Percentiles rank a stretch among this genome's conserved stretches.
phyloP scores from a whole-genome alignment of 345 rosid genomes.

The Citrus sp. region DNA sequence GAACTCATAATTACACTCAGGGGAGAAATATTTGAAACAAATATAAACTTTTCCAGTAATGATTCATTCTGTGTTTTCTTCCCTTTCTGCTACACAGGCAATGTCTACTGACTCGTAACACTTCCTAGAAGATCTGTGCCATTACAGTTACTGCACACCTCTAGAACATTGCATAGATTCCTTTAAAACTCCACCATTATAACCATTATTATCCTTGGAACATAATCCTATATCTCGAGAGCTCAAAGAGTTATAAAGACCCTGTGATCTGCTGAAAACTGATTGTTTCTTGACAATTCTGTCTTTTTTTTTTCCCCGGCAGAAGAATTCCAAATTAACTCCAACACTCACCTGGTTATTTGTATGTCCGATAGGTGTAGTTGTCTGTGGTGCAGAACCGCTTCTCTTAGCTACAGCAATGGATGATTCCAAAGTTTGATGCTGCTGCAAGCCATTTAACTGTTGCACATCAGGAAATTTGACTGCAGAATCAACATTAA shows the following conservation, averaged over 20 bases:
- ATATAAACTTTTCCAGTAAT: neutral
- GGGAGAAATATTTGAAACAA: neutral
- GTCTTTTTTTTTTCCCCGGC: neutral
- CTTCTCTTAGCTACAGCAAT: constrained; percentile 17
- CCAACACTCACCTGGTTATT: constrained; percentile 39
- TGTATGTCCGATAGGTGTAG: constrained; percentile 14
- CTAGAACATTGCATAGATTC: neutral
- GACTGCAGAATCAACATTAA: neutral
- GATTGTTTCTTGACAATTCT: neutral
- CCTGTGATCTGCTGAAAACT: neutral
- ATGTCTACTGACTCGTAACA: neutral
- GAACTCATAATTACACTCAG: neutral
- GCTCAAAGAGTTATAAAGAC: neutral
- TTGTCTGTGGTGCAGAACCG: constrained; percentile 16
- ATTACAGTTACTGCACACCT: neutral
- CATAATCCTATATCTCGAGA: neutral
- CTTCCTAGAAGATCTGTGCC: neutral
- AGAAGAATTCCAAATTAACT: neutral
- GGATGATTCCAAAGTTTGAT: constrained; percentile 19
- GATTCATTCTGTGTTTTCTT: neutral
- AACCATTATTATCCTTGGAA: neutral
- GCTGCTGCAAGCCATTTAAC: constrained; percentile 14
- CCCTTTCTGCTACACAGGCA: neutral
- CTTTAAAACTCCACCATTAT: neutral
- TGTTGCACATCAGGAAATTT: constrained; percentile 16